Percentiles rank a stretch among this genome's conserved stretches.
phyloP scores from a whole-genome alignment of 495 filamentous ascomycete species.

The Penicillium robsamsonii region DNA sequence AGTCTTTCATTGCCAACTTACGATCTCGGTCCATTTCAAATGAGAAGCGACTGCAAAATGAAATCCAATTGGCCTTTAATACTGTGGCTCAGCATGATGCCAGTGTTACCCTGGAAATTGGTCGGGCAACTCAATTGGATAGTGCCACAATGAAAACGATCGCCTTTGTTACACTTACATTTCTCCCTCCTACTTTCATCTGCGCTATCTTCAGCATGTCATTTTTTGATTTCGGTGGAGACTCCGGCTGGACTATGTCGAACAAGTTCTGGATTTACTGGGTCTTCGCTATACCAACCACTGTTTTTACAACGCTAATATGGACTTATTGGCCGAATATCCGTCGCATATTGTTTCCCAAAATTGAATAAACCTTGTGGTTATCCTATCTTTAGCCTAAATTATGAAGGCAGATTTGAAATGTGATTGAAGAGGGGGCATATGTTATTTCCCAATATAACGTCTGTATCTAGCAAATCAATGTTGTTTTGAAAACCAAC shows the following conservation, averaged over 20 bases:
- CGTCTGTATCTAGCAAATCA: not conserved
- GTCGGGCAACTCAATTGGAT: conserved; percentile 6
- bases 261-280: conserved; percentile 34
- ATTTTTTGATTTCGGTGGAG: conserved; percentile 26
- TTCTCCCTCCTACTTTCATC: conserved; percentile 34
- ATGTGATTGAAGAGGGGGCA: too few relatives aligned
- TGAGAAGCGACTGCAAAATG: conserved; percentile 34
- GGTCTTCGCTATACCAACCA: conserved; percentile 29
- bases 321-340: conserved; percentile 10
- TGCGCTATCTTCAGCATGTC: conserved; percentile 35
- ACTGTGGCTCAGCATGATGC: conserved; percentile 38
- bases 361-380: not conserved
- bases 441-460: too few relatives aligned
- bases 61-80: conserved; percentile 37
- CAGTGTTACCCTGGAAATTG: conserved; percentile 25
- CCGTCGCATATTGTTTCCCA: not conserved
- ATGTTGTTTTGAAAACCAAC: too few relatives aligned
- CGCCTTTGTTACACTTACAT: conserved; percentile 7
- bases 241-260: conserved; percentile 22
- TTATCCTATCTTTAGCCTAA: too few relatives aligned
- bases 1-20: conserved; percentile 38
- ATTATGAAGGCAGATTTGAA: too few relatives aligned
- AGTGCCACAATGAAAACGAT: conserved; percentile 9
- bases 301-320: conserved; percentile 6
- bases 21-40: conserved; percentile 35